Evolutionary conservation across 2,329 filamentous ascomycete genomes (phyloP).

Genomic region (Dactylellina haptotyla): DNA sequence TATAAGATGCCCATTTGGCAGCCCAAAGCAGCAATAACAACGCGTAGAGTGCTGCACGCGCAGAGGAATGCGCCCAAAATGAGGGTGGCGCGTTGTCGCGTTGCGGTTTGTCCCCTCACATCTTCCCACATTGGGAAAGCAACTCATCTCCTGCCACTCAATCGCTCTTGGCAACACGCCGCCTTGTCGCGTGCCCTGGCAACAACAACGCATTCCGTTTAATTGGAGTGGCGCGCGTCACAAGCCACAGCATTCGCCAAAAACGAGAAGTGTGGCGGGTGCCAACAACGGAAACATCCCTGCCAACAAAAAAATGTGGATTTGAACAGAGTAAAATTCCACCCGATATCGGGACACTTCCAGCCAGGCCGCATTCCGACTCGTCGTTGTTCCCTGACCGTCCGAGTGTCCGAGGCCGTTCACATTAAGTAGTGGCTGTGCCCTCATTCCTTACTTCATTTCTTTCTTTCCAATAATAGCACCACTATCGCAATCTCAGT

Average conservation of each 20-base stretch:
- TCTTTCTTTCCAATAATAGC: not conserved
- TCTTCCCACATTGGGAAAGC: conserved; percentile 1
- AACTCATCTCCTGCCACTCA: not conserved
- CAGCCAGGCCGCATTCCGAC: not conserved
- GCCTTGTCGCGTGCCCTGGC: conserved; percentile 18
- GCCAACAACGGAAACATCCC: conserved; percentile 15
- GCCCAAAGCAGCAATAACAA: conserved; percentile 51
- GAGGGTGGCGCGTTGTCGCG: conserved; percentile 3
- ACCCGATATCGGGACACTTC: conserved; percentile 53
- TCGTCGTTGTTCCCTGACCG: not conserved
- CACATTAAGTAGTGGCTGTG: not conserved
- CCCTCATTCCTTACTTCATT: not conserved
- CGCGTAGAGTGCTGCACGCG: conserved; percentile 47
- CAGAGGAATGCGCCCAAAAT: conserved; percentile 10
- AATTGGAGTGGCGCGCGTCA: no score
- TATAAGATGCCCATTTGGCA: conserved; percentile 7
- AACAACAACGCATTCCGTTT: not conserved
- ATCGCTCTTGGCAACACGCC: not conserved
- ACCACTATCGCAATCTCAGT: not conserved
- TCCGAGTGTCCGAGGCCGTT: conserved; percentile 19
- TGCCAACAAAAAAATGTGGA: not conserved
- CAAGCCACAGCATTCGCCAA: not conserved
- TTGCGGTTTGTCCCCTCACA: conserved; percentile 17
- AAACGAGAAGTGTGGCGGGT: not conserved
- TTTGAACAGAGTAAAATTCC: conserved; percentile 16